Conservation (phyloP, 2,329 filamentous ascomycete genomes). For the Trichothecium sympodiale region DNA sequence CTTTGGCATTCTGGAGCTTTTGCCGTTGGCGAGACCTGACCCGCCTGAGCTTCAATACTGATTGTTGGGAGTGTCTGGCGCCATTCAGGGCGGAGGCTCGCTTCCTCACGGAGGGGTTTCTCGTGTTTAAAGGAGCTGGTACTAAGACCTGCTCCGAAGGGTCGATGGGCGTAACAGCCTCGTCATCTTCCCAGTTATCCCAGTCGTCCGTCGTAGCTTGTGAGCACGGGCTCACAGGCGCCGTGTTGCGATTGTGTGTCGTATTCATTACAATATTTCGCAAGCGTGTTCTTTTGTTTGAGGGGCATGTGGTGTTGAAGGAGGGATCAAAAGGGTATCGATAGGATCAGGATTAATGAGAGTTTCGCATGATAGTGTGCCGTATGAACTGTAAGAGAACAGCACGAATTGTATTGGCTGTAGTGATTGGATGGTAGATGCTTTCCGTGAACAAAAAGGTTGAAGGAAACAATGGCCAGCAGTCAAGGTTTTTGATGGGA, state of each 20-base stretch:
- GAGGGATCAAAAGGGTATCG: conserved; percentile 6
- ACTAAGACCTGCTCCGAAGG: conserved; percentile 20
- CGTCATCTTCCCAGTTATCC: conserved; percentile 44
- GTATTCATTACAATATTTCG: conserved; percentile 1
- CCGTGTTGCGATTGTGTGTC: conserved; percentile 6
- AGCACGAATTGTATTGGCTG: no score
- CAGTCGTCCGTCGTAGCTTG: conserved; percentile 27
- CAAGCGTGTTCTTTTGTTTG: conserved; percentile 8
- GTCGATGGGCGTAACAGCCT: conserved; percentile 28
- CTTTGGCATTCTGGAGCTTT: conserved; percentile 47
- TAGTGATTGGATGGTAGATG: no score
- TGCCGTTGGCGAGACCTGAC: conserved; percentile 50
- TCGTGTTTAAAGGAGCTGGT: not conserved
- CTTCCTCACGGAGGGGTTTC: conserved; percentile 1
- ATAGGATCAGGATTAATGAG: not conserved
- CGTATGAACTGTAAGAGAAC: no score
- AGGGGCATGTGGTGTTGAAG: conserved; percentile 3
- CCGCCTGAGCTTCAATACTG: conserved; percentile 27
- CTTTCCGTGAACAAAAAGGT: no score
- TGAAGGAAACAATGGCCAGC: no score
- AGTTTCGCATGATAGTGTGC: not conserved
- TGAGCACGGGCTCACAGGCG: conserved; percentile 2
- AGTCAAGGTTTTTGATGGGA: no score
- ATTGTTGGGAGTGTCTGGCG: not conserved
- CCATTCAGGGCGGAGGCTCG: conserved; percentile 11